Percentiles rank a stretch among this genome's conserved stretches.
Evolutionary conservation across 139 green algal genomes (phyloP).

Genomic region (Helicosporidium sp.): DNA sequence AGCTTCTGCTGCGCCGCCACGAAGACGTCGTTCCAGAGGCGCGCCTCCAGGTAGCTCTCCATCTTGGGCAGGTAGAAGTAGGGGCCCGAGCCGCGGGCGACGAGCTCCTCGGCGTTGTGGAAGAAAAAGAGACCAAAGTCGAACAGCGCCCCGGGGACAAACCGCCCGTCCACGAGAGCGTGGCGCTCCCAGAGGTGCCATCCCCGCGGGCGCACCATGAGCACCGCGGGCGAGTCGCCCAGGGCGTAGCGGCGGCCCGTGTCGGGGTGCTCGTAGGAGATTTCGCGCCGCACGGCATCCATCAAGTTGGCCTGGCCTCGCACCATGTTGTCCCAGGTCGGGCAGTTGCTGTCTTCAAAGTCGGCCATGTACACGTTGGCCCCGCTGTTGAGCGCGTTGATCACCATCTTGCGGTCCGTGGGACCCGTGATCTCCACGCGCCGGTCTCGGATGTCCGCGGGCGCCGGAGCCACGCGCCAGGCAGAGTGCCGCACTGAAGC

Average conservation of each 20-base stretch:
- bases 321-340: slow-evolving; percentile 44
- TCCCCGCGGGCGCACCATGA: slow-evolving; percentile 1
- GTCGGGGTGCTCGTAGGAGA: slow-evolving; percentile 32
- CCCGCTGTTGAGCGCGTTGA: slow-evolving; percentile 31
- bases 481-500: slow-evolving; percentile 32
- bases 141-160: slow-evolving; percentile 39
- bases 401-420: slow-evolving; percentile 78
- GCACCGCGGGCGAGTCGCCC: slow-evolving; percentile 20
- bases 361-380: slow-evolving; percentile 69
- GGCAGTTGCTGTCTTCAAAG: slow-evolving; percentile 69
- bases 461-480: slow-evolving; percentile 49
- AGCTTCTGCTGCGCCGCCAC: slow-evolving; percentile 15
- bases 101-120: slow-evolving; percentile 43
- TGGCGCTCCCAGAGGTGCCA: slow-evolving; percentile 77
- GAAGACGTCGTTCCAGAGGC: slow-evolving; percentile 58
- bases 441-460: slow-evolving; percentile 49
- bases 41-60: slow-evolving; percentile 61
- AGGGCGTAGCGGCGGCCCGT: slow-evolving; percentile 47
- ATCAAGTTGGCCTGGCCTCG: slow-evolving; percentile 12
- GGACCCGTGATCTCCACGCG: slow-evolving; percentile 76
- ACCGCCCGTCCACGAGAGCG: slow-evolving; percentile 52
- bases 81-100: slow-evolving; percentile 26
- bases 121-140: slow-evolving; percentile 82
- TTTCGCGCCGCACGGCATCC: slow-evolving; percentile 18
- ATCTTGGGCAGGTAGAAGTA: slow-evolving; percentile 90